These are phyloP conservation scores for Penicillium verrucosum DNA, from an alignment of 2,329 filamentous ascomycete species.

Conservation along the genomic window DNA sequence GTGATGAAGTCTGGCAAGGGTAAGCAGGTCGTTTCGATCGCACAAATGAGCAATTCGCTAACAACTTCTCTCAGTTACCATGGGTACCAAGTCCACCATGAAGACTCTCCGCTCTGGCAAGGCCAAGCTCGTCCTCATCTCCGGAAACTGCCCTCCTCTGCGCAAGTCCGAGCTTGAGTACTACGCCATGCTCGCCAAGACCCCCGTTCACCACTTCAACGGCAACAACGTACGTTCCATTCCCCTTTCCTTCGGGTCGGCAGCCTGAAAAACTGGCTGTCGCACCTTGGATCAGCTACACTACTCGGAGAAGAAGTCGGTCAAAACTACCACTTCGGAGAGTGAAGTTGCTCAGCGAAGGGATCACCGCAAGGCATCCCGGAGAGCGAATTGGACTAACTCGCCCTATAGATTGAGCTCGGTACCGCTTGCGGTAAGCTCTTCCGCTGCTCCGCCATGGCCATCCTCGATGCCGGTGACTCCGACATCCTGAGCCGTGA, in stretches of 20 bases:
- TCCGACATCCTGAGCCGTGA: slow-evolving; percentile 74
- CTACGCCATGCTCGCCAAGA: slow-evolving; percentile 91
- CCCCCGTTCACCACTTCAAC: slow-evolving; percentile 94
- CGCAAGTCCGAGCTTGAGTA: slow-evolving; percentile 98
- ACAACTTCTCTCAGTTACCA: slow-evolving; percentile 56
- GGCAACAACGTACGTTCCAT: slow-evolving; percentile 92
- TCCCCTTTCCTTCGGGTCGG: slow-evolving; percentile 14
- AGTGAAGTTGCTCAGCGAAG: slow-evolving; percentile 32
- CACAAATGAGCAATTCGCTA: background rate
- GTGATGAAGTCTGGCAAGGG: slow-evolving; percentile 59
- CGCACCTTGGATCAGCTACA: slow-evolving; percentile 24
- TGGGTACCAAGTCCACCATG: slow-evolving; percentile 85
- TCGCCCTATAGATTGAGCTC: slow-evolving; percentile 77
- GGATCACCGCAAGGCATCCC: slow-evolving; percentile 21
- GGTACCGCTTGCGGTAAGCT: slow-evolving; percentile 99
- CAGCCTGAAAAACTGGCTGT: slow-evolving; percentile 10
- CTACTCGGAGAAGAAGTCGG: slow-evolving; percentile 27
- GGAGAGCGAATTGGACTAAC: slow-evolving; percentile 28
- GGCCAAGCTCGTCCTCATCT: slow-evolving; percentile 96
- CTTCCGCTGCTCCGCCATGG: slow-evolving; percentile 97
- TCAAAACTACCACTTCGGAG: slow-evolving; percentile 23
- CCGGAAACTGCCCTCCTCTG: slow-evolving; percentile 94
- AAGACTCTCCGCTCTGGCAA: slow-evolving; percentile 93
- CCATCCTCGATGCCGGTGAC: slow-evolving; percentile 95
- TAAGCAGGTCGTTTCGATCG: slow-evolving; percentile 9